phyloP scores from a whole-genome alignment of 2,329 filamentous ascomycete species.

The Akanthomyces dipterigenus region DNA sequence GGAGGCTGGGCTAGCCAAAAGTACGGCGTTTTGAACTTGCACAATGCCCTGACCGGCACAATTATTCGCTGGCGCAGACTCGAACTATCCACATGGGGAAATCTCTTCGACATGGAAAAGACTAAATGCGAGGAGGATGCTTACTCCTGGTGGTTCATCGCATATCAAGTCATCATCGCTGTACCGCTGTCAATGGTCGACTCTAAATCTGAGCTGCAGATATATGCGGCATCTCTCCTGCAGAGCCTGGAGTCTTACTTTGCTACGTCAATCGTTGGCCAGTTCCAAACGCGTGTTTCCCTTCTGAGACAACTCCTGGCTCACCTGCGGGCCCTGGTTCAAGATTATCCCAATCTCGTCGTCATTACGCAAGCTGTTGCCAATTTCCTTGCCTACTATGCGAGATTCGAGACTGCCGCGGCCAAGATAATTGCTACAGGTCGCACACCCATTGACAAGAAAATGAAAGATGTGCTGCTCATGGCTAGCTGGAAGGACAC shows the following conservation, averaged over 20 bases:
- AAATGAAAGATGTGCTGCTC: slow-evolving; percentile 87
- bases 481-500: slow-evolving; percentile 97
- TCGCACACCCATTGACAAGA: slow-evolving; percentile 74
- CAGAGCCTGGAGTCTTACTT: slow-evolving; percentile 75
- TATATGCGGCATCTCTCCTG: slow-evolving; percentile 64
- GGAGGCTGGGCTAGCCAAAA: slow-evolving; percentile 76
- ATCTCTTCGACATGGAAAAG: slow-evolving; percentile 77
- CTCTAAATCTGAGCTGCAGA: slow-evolving; percentile 49
- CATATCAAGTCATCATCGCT: slow-evolving; percentile 81
- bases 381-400: slow-evolving; percentile 73
- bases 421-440: slow-evolving; percentile 59
- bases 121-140: slow-evolving; percentile 70
- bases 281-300: slow-evolving; percentile 65
- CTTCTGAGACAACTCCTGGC: slow-evolving; percentile 60
- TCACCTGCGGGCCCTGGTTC: slow-evolving; percentile 56
- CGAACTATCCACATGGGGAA: slow-evolving; percentile 87
- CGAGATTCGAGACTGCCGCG: slow-evolving; percentile 61
- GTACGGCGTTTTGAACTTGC: slow-evolving; percentile 62
- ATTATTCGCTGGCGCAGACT: slow-evolving; percentile 86
- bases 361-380: slow-evolving; percentile 58
- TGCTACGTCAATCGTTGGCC: slow-evolving; percentile 69
- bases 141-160: slow-evolving; percentile 91
- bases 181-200: slow-evolving; percentile 62
- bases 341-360: slow-evolving; percentile 51
- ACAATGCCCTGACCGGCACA: slow-evolving; percentile 71